Base-by-base conservation (phyloP, 1,139 yeast species). In the Pichia sp. region DNA sequence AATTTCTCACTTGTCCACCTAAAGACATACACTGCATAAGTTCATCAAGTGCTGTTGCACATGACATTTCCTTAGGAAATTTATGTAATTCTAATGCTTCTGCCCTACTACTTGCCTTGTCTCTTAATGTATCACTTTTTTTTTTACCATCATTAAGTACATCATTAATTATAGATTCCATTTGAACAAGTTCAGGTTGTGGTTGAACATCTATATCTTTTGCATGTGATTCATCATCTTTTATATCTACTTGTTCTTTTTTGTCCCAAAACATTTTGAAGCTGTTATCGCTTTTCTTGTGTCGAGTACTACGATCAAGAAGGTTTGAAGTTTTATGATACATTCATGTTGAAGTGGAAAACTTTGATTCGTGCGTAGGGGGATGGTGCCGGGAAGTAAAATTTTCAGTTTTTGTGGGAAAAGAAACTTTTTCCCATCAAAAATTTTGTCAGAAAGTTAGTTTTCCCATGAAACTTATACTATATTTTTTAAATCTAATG, bases 11-110 rank as follows among this genome's bases (percentile, higher is more conserved):
- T 66, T 90, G 96, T 0, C 96, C 96, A 2, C 97, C 97, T 3
- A 90, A 65, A 0, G 96, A 87, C 71, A 87, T 89, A 67, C 98
- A 91, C 48, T 81, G 84, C 48, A 90, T 77, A 39, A 91, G 72
- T 63, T 88, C 96, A 67, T 91, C 96, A 67, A 91, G 83, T 0
- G 95, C 95, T 43, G 91, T 87, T 49, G 85, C 73, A 62, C 90
- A 84, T 52, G 79, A 76, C 87, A 83, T 81, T 38, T 76, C 75
- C 41, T 74, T 71, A 71, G 70, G 70, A 47, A 67, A 67, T 46
- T 59, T 57, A 4, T 57, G 53, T 19, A 65, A 50, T 2, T 60
- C 58, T 30, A 65, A 33, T 1, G 62, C 34, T 46, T 62, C 62
- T 11, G 62, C 67, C 44, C 67, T 54, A 18, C 53, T 51, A 42